A percentile compares a stretch with the other conserved stretches of the same genome.
Evolutionary conservation across 306 rosid genomes (phyloP).

Genomic region (Lathyrus tuberosus): DNA sequence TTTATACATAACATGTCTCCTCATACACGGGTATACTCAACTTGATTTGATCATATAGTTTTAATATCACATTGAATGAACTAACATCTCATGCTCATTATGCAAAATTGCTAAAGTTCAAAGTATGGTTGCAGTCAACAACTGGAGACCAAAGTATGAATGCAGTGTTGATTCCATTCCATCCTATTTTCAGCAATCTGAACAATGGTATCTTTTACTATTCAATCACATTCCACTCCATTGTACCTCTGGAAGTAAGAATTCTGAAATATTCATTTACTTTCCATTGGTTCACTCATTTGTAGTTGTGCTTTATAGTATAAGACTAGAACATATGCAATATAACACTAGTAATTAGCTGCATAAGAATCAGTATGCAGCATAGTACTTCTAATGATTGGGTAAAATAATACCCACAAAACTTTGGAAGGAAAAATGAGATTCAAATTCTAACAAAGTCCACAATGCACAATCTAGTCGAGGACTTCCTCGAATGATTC

Average conservation of each 20-base stretch:
- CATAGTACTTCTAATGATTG: slow-evolving; percentile 17
- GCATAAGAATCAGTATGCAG: slow-evolving; percentile 3
- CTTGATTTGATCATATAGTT: no score
- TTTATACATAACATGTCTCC: no score
- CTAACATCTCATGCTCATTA: no score
- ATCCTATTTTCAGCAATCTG: neutral
- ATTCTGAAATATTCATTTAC: no score
- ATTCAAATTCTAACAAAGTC: slow-evolving; percentile 28
- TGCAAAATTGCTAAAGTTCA: no score
- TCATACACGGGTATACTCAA: no score
- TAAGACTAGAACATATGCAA: neutral
- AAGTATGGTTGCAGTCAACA: no score
- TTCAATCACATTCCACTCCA: neutral
- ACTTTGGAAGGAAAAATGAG: slow-evolving; percentile 29
- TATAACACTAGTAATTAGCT: neutral
- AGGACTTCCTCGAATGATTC: slow-evolving; percentile 28
- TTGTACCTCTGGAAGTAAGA: neutral
- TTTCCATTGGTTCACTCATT: neutral
- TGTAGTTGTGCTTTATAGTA: neutral
- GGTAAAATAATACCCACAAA: slow-evolving; percentile 9
- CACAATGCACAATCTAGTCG: slow-evolving; percentile 21
- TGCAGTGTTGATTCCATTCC: neutral
- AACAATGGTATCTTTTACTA: neutral
- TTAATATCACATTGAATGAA: no score
- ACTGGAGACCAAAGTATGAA: no score